Base-by-base conservation (phyloP, 208 protist species). In the Wallacemonas sp. region DNA sequence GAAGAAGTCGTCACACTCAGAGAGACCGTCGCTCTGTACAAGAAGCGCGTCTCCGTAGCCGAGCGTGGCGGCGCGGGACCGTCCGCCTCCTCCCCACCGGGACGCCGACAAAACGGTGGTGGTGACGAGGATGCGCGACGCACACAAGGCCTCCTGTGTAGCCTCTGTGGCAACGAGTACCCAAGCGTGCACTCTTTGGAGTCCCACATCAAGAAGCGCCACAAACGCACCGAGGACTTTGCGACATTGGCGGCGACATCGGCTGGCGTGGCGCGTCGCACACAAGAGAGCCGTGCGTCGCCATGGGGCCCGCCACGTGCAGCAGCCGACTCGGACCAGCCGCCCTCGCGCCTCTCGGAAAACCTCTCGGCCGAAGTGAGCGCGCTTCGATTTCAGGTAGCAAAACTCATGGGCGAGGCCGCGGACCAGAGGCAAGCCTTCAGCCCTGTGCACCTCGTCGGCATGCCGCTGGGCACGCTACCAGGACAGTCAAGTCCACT, bases 171-270 rank as follows among this genome's bases (percentile, higher is more conserved):
- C 0, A 93, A 93, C 56, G 43, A 34, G 2, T 93, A 93, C 68
- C 87, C 83, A 3, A 86, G 67, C 16, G 48, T 56, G 0, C 71
- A 75, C 21, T 83, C 87, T 5, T 62, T 93, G 9, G 60, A 88
- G 19, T 93, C 87, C 16, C 87, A 93, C 71, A 71, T 83, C 27
- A 52, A 70, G 5, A 93, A 93, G 63, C 83, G 84, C 0, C 84
- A 93, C 61, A 80, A 76, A 24, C 73, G 76, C 5, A 33, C 69
- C 32, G 16, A 72, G 14, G 62, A 73, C 2, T 81, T 78, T 27
- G 74, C 82, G 1, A 46, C 63, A 6, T 75, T 84, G 54, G 71
- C 80, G 0, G 74, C 80, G 1, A 58, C 63, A 1, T 71, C 74
- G 4, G 64, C 70, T 1, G 66, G 64, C n/a, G 58, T 58, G 33